phyloP scores from a whole-genome alignment of 2,329 filamentous ascomycete genomes.

The Penicillium sp. region DNA sequence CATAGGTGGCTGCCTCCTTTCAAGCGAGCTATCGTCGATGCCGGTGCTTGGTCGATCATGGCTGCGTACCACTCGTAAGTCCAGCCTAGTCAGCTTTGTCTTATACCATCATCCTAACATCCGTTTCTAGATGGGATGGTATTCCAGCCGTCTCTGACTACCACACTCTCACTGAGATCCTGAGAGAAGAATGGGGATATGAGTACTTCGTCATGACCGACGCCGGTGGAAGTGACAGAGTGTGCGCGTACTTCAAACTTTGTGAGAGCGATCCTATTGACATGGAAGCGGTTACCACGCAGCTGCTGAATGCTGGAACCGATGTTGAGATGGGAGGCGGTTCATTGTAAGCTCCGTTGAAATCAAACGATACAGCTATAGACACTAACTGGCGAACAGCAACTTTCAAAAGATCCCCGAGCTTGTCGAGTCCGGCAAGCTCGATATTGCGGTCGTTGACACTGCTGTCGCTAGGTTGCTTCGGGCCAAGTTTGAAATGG shows the following conservation, averaged over 20 bases:
- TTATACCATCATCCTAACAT: background rate
- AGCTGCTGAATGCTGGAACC: slow-evolving; percentile 64
- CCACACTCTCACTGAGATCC: slow-evolving; percentile 64
- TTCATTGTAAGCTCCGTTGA: slow-evolving; percentile 47
- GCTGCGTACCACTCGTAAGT: slow-evolving; percentile 63
- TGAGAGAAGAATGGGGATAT: slow-evolving; percentile 70
- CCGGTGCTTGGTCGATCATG: slow-evolving; percentile 67
- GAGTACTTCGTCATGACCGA: slow-evolving; percentile 65
- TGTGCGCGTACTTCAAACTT: slow-evolving; percentile 63
- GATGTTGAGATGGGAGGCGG: slow-evolving; percentile 76
- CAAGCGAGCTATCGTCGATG: slow-evolving; percentile 69
- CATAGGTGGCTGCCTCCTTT: slow-evolving; percentile 54
- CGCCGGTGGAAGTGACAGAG: slow-evolving; percentile 67
- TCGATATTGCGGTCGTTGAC: slow-evolving; percentile 60
- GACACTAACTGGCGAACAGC: slow-evolving; percentile 21
- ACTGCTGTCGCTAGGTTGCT: slow-evolving; percentile 64
- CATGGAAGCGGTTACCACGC: slow-evolving; percentile 61
- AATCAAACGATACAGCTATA: background rate
- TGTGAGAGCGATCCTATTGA: slow-evolving; percentile 61
- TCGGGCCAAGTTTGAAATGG: slow-evolving; percentile 65
- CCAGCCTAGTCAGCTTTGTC: background rate
- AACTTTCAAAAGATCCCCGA: slow-evolving; percentile 66
- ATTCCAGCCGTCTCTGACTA: slow-evolving; percentile 65
- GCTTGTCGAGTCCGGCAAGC: slow-evolving; percentile 59
- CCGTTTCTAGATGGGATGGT: slow-evolving; percentile 58